A percentile compares a stretch with the other conserved stretches of the same genome.
Conservation (phyloP, 257 asterid species). For the Plantago ovata region DNA sequence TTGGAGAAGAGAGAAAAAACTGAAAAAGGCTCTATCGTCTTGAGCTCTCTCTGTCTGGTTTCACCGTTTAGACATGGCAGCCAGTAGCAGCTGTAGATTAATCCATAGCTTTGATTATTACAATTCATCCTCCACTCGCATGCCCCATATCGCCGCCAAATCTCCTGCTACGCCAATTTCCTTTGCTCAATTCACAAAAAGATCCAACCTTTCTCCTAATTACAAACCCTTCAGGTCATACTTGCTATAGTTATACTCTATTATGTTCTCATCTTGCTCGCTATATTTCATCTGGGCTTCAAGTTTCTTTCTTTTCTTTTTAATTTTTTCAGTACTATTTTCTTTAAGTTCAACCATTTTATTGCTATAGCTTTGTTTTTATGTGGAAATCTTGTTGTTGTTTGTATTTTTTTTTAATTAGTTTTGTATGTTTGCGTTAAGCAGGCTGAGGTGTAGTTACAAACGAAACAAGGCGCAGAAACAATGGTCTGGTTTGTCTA, state of each 20-base stretch:
- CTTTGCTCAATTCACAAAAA: conserved; percentile 13
- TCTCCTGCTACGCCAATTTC: conserved; percentile 27
- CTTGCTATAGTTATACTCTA: neutral
- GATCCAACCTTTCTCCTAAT: conserved; percentile 23
- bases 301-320: neutral
- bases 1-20: neutral
- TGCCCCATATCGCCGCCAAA: conserved; percentile 18
- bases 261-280: conserved; percentile 1
- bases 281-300: conserved; percentile 14
- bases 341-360: no score
- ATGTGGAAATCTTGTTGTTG: no score
- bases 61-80: conserved; percentile 24
- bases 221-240: conserved; percentile 31
- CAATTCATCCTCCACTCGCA: conserved; percentile 16
- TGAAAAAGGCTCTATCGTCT: neutral
- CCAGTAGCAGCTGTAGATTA: conserved; percentile 23
- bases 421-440: conserved; percentile 12
- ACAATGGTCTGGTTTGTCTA: conserved; percentile 28
- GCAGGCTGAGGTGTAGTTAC: conserved; percentile 45
- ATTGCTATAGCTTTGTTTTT: neutral
- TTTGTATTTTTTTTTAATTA: neutral
- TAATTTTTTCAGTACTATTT: neutral
- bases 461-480: conserved; percentile 22
- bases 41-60: conserved; percentile 1
- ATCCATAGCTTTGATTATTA: conserved; percentile 10